Conservation (phyloP, 352 stramenopile species). For the Phytophthora meadii region DNA sequence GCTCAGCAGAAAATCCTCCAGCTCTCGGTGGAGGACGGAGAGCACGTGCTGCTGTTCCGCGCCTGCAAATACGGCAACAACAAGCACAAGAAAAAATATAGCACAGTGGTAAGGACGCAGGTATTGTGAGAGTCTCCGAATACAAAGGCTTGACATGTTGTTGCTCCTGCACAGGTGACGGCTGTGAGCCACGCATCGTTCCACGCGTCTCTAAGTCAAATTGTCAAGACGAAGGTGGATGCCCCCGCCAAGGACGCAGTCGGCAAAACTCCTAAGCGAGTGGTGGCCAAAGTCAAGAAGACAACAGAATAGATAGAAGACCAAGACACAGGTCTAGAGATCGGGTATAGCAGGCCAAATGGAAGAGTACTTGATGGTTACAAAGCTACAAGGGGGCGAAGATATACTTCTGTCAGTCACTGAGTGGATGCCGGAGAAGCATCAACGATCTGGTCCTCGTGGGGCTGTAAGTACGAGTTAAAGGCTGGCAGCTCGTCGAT, state of each 20-base stretch:
- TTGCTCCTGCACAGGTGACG: conserved; percentile 50
- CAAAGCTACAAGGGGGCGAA: conserved; percentile 30
- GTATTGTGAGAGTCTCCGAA: background rate
- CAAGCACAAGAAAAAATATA: conserved; percentile 89
- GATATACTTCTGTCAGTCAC: conserved; percentile 22
- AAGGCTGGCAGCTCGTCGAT: conserved; percentile 68
- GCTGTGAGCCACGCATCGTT: conserved; percentile 64
- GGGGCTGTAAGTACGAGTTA: conserved; percentile 43
- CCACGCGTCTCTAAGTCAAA: conserved; percentile 70
- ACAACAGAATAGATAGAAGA: conserved; percentile 61
- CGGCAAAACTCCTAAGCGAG: conserved; percentile 36
- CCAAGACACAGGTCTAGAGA: conserved; percentile 27
- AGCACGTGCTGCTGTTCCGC: conserved; percentile 77
- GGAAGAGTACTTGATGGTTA: conserved; percentile 38
- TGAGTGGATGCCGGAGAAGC: conserved; percentile 48
- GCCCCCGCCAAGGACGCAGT: conserved; percentile 34
- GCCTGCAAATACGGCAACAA: conserved; percentile 87
- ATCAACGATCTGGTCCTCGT: conserved; percentile 61
- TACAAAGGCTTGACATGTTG: background rate
- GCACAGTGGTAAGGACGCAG: conserved; percentile 56
- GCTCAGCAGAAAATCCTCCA: conserved; percentile 46
- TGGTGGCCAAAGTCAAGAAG: conserved; percentile 69
- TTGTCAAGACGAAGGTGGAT: conserved; percentile 77
- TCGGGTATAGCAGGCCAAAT: conserved; percentile 30
- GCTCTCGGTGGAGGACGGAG: conserved; percentile 47